phyloP scores from a whole-genome alignment of 805 yeast genomes.

The Monosporozyma yasuniensis region DNA sequence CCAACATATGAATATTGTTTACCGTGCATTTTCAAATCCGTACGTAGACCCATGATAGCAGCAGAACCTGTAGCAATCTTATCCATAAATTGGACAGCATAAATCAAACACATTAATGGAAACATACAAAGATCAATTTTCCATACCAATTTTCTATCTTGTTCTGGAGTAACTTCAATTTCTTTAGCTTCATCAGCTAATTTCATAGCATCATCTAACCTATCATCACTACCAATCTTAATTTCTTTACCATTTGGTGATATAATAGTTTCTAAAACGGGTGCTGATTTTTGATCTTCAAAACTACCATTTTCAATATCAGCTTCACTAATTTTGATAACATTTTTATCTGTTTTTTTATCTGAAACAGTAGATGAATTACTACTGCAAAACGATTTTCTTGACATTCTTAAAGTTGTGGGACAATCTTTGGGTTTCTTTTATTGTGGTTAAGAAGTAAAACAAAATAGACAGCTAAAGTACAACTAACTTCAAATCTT shows the following conservation, averaged over 20 bases:
- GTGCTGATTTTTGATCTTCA: neutral
- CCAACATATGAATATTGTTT: slow-evolving; percentile 46
- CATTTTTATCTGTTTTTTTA: neutral
- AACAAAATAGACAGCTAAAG: no score
- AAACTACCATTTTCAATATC: neutral
- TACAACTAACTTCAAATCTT: no score
- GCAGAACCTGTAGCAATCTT: slow-evolving; percentile 45
- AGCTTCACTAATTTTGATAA: neutral
- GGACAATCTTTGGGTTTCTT: no score
- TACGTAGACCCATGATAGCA: slow-evolving; percentile 42
- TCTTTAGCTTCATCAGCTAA: slow-evolving; percentile 31
- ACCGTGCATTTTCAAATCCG: slow-evolving; percentile 38
- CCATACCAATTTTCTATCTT: slow-evolving; percentile 31
- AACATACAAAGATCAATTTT: slow-evolving; percentile 45
- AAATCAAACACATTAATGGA: slow-evolving; percentile 42
- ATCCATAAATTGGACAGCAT: slow-evolving; percentile 52
- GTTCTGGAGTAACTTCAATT: slow-evolving; percentile 27
- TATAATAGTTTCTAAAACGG: slow-evolving; percentile 10
- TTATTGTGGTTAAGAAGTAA: no score
- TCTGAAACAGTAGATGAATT: neutral
- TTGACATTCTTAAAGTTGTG: no score
- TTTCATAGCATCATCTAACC: slow-evolving; percentile 41
- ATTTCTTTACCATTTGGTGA: slow-evolving; percentile 24
- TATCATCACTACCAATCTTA: slow-evolving; percentile 26
- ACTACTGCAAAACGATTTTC: neutral